Conservation (phyloP, 1,139 yeast genomes). For the Kodamaea fungicola region DNA sequence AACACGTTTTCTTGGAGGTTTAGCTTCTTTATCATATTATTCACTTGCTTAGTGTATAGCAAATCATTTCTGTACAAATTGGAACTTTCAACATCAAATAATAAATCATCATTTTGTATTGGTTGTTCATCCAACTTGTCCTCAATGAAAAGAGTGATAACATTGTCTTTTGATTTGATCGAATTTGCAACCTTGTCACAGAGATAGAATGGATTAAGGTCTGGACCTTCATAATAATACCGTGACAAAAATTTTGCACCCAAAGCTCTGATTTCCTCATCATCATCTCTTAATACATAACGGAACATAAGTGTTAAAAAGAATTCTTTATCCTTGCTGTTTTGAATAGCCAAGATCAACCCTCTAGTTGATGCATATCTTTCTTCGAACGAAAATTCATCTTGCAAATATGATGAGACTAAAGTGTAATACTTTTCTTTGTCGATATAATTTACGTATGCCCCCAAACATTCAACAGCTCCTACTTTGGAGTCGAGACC, state of each 20-base stretch:
- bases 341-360: constrained; percentile 21
- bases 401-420: constrained; percentile 26
- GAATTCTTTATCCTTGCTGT: neutral
- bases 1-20: too few relatives aligned
- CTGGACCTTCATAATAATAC: constrained; percentile 4
- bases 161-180: neutral
- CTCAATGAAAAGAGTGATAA: constrained; percentile 1
- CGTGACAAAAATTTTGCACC: constrained; percentile 33
- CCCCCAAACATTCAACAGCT: constrained; percentile 11
- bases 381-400: constrained; percentile 41
- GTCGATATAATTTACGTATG: constrained; percentile 2
- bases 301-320: constrained; percentile 6
- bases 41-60: constrained; percentile 4
- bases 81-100: constrained; percentile 32
- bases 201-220: constrained; percentile 20
- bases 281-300: constrained; percentile 56
- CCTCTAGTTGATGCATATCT: constrained; percentile 50
- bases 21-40: constrained; percentile 5
- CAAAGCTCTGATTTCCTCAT: constrained; percentile 41
- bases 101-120: constrained; percentile 6
- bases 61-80: constrained; percentile 28
- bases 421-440: constrained; percentile 1
- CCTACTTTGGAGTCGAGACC: too few relatives aligned
- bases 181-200: constrained; percentile 7
- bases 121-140: constrained; percentile 2